Base-by-base conservation (phyloP, 352 stramenopile genomes). In the Pythium oligandrum region DNA sequence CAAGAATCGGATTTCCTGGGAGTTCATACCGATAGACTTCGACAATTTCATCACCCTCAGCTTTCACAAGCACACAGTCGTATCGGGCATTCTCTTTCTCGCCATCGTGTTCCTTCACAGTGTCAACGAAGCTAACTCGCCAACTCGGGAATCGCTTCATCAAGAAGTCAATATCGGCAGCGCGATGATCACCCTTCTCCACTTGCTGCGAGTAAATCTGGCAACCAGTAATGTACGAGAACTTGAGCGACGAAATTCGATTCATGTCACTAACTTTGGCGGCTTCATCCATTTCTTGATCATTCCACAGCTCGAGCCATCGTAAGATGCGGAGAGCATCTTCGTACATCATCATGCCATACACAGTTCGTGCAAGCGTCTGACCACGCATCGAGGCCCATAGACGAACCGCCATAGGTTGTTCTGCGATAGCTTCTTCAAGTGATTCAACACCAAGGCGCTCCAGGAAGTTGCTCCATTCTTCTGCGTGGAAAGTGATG, bases 311-410 rank as follows among this genome's bases (percentile, higher is more conserved):
- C 55, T 95, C 85, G 6, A 95, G 63, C 85, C 85, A 95, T 4
- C 81, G 79, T 31, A 95, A 55, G 7, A 95, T 66, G n/a, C 81
- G 81, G 36, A 95, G 79, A 1, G 83, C 82, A 36, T 94, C 82
- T 70, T 94, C 83, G 61, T 95, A 96, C 64, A 94, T 64, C 83
- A 94, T 94, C 80, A 96, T 94, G 12, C 86, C 86, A 48, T 93
- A 83, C 0, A 94, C 83, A 0, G 86, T 94, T 40, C 86, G 75
- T n/a, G 82, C 83, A 6, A 96, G 71, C 6, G 86, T 96, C 61
- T 96, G 86, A 4, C 83, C 83, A 46, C 86, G 78, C 59, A 91
- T 72, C 3, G 82, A 93, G 12, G 86, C 86, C 86, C 86, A 96
- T 6, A 94, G 56, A 48, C 83, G 83, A 17, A 95, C 83, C 51